phyloP scores from a whole-genome alignment of 345 rosid species.

The Linum lewisii region DNA sequence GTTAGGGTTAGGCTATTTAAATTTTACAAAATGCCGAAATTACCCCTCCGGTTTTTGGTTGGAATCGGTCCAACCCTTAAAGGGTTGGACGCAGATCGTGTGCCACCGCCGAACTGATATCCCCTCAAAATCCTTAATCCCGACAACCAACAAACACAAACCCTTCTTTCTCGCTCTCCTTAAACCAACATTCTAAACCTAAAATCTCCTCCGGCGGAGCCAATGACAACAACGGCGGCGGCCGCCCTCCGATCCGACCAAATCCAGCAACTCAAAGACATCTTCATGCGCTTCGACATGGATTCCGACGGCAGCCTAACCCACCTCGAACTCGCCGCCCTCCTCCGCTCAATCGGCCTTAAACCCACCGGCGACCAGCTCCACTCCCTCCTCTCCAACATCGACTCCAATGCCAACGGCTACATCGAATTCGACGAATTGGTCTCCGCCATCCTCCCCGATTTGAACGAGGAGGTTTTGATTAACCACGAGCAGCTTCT shows the following conservation, averaged over 20 bases:
- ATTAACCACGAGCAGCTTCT: conserved; percentile 51
- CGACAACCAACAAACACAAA: not conserved
- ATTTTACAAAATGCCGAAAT: too few species aligned
- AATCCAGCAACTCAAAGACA: conserved; percentile 60
- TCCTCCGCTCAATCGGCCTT: conserved; percentile 73
- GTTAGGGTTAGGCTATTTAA: too few species aligned
- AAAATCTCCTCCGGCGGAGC: conserved; percentile 14
- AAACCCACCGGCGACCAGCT: conserved; percentile 81
- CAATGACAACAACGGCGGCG: conserved; percentile 16
- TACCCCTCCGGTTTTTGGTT: too few species aligned
- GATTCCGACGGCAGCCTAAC: conserved; percentile 75
- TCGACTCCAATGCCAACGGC: conserved; percentile 76
- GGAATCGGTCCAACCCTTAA: too few species aligned
- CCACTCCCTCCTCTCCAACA: conserved; percentile 38
- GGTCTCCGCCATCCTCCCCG: conserved; percentile 56
- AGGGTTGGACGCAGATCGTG: too few species aligned
- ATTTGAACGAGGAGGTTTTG: conserved; percentile 46
- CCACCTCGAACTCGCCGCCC: conserved; percentile 80
- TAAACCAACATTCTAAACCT: too few species aligned
- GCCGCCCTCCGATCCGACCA: conserved; percentile 39
- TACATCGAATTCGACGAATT: conserved; percentile 75
- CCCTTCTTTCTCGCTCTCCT: conserved; percentile 4
- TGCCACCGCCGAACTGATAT: too few species aligned
- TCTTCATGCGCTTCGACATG: conserved; percentile 87
- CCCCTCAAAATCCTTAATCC: not conserved